Percentiles rank a stretch among this genome's conserved stretches.
These are phyloP conservation scores for Rhizomucor pusillus DNA, from an alignment of 371 early-diverging fungal species.

Conservation along the genomic window DNA sequence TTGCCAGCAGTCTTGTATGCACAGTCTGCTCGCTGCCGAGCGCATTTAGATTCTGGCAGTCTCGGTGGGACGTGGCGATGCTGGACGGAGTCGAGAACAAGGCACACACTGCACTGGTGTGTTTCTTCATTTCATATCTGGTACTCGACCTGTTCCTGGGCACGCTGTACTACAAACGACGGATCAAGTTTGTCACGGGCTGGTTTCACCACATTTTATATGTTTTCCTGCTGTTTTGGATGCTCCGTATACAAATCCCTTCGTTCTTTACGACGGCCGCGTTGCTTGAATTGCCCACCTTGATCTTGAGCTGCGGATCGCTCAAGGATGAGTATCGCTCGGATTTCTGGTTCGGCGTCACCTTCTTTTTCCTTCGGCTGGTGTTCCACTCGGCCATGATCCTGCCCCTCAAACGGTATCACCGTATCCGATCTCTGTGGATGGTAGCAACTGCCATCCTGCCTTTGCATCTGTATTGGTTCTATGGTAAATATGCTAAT, in stretches of 20 bases:
- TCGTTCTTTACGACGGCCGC: conserved; percentile 26
- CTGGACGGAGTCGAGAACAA: neutral
- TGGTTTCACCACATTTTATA: conserved; percentile 52
- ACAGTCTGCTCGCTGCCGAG: conserved; percentile 31
- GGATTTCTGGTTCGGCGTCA: conserved; percentile 24
- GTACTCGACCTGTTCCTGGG: conserved; percentile 42
- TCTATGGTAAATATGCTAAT: conserved; percentile 26
- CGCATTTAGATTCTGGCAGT: conserved; percentile 23
- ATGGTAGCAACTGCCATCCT: conserved; percentile 19
- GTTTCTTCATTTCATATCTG: conserved; percentile 37
- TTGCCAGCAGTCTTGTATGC: conserved; percentile 35
- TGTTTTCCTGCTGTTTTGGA: conserved; percentile 15
- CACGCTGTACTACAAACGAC: conserved; percentile 32
- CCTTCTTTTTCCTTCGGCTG: conserved; percentile 31
- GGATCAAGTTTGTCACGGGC: conserved; percentile 43
- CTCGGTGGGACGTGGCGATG: conserved; percentile 27
- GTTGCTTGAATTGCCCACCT: conserved; percentile 30
- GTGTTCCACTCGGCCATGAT: conserved; percentile 30
- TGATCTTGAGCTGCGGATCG: conserved; percentile 28
- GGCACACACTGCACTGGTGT: conserved; percentile 13
- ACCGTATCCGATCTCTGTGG: conserved; percentile 23
- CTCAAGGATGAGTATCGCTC: conserved; percentile 18
- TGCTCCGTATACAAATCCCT: conserved; percentile 13
- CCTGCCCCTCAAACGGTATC: conserved; percentile 22
- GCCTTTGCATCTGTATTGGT: conserved; percentile 39